Conservation (phyloP, 164 flowering plant species). For the Chloranthus sessilifolius region DNA sequence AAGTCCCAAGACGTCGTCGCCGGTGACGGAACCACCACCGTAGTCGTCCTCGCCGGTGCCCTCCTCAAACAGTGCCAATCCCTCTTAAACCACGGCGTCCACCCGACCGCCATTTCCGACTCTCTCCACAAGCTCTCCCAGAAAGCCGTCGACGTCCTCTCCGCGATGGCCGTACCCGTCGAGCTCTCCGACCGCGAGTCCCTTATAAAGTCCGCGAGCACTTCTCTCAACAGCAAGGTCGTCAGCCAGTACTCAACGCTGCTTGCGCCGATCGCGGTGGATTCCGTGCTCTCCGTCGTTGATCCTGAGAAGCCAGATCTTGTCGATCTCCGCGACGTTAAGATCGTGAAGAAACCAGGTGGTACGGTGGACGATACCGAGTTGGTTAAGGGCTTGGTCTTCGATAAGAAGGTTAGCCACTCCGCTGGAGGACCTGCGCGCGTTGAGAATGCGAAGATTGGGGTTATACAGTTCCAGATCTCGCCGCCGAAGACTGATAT, state of each 20-base stretch:
- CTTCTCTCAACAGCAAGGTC: conserved; percentile 80
- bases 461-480: conserved; percentile 88
- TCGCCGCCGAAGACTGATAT: conserved; percentile 96
- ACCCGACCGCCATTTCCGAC: conserved; percentile 86
- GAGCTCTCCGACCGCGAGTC: conserved; percentile 80
- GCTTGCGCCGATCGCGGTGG: conserved; percentile 88
- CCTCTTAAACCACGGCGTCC: conserved; percentile 62
- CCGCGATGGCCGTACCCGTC: conserved; percentile 90
- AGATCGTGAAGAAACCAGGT: conserved; percentile 84
- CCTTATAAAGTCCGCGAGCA: conserved; percentile 66
- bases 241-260: conserved; percentile 89
- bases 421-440: conserved; percentile 82
- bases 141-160: conserved; percentile 63
- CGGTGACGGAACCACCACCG: conserved; percentile 97
- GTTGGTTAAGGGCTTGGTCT: conserved; percentile 69
- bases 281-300: conserved; percentile 71
- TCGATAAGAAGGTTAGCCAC: conserved; percentile 90
- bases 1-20: conserved; percentile 85
- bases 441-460: conserved; percentile 83
- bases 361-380: conserved; percentile 94
- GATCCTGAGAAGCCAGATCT: conserved; percentile 66
- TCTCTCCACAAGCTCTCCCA: conserved; percentile 57
- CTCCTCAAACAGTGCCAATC: conserved; percentile 54
- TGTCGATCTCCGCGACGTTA: conserved; percentile 76
- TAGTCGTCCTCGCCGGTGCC: conserved; percentile 90